Percentiles rank a stretch among this genome's conserved stretches.
phyloP scores from a whole-genome alignment of 257 asterid genomes.

The Cruciata laevipes region DNA sequence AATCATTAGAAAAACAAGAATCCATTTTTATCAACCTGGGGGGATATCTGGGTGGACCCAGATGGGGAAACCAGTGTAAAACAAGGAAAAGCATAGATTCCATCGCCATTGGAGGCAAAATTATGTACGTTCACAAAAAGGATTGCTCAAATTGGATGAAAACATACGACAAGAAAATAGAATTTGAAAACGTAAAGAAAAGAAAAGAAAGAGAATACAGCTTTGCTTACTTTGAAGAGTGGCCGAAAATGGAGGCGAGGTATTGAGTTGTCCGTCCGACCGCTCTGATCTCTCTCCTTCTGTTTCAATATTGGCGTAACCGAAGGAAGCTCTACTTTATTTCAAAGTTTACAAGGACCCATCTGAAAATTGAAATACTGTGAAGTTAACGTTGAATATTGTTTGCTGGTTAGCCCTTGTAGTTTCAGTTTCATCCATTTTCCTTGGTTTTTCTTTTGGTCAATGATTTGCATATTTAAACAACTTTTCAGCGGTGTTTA shows the following conservation, averaged over 20 bases:
- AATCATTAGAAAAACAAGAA: conserved; percentile 2
- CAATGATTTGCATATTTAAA: not conserved
- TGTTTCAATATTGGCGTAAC: conserved; percentile 9
- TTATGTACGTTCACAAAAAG: not conserved
- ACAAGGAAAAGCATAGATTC: conserved; percentile 19
- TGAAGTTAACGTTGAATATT: not conserved
- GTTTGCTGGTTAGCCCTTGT: not conserved
- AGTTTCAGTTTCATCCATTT: not conserved
- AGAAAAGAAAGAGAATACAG: not conserved
- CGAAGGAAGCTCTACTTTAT: not conserved
- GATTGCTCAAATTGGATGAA: not conserved
- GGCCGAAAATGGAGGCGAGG: conserved; percentile 12
- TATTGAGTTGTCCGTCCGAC: conserved; percentile 10
- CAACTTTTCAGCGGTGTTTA: no score
- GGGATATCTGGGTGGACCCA: conserved; percentile 5
- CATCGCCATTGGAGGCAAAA: conserved; percentile 18
- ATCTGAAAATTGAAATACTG: not conserved
- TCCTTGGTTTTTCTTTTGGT: not conserved
- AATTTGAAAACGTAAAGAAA: not conserved
- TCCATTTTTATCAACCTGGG: conserved; percentile 4
- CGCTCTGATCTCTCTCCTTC: conserved; percentile 7
- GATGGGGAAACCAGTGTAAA: not conserved
- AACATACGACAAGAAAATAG: not conserved
- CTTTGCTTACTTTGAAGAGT: conserved; percentile 20
- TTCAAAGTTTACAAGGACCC: conserved; percentile 8